Evolutionary conservation across 2,329 filamentous ascomycete species (phyloP).

Genomic region (Claviceps fusiformis): DNA sequence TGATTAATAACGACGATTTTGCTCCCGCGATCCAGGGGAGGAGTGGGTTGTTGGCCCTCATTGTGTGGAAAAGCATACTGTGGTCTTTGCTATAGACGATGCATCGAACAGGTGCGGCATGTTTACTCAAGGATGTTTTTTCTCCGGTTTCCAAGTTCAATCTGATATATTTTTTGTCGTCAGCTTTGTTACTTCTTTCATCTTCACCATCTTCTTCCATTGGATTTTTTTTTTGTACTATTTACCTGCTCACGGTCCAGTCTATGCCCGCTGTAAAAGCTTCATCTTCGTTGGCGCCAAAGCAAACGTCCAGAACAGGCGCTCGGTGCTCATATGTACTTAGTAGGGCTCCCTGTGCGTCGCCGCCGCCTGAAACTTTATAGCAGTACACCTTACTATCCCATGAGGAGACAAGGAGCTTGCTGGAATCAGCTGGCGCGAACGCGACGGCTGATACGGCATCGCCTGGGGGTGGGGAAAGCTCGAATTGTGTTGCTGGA

Average conservation of each 20-base stretch:
- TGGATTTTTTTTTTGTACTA: not conserved
- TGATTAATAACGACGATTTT: not conserved
- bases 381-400: constrained; percentile 87
- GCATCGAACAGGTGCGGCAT: constrained; percentile 66
- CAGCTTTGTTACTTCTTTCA: not conserved
- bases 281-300: constrained; percentile 68
- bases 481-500: constrained; percentile 62
- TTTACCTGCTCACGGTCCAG: constrained; percentile 64
- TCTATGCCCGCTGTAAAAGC: constrained; percentile 81
- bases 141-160: constrained; percentile 60
- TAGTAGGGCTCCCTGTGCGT: constrained; percentile 43
- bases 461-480: constrained; percentile 70
- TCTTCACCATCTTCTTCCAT: not conserved
- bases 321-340: constrained; percentile 68
- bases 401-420: constrained; percentile 87
- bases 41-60: not conserved
- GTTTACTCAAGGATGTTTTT: constrained; percentile 63
- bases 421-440: constrained; percentile 59
- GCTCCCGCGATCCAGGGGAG: not conserved
- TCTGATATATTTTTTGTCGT: constrained; percentile 14
- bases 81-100: constrained; percentile 70
- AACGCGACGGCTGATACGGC: constrained; percentile 79
- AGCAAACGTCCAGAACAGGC: constrained; percentile 84
- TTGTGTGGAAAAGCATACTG: constrained; percentile 27
- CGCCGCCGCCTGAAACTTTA: constrained; percentile 49